Evolutionary conservation across 2,329 filamentous ascomycete species (phyloP).

Genomic region (Colletotrichum sp.): DNA sequence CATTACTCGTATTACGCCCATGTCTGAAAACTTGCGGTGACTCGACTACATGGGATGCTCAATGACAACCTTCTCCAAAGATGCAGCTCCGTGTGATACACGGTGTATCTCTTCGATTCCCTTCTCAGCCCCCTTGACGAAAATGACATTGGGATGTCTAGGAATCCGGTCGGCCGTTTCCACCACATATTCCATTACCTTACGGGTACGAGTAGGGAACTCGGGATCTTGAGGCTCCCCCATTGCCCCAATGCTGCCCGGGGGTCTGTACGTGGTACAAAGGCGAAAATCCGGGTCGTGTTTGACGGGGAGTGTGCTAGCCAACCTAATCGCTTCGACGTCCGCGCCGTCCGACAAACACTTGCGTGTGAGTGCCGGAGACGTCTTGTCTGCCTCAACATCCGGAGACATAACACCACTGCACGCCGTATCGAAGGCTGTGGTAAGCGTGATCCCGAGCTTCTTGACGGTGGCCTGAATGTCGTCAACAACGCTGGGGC

Average conservation of each 20-base stretch:
- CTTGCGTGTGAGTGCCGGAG: not conserved
- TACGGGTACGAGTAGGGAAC: not conserved
- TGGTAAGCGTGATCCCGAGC: not conserved
- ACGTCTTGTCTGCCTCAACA: not conserved
- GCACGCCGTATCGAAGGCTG: not conserved
- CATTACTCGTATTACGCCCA: not conserved
- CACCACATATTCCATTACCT: not conserved
- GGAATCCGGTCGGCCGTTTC: not conserved
- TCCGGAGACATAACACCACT: not conserved
- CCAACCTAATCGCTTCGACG: not conserved
- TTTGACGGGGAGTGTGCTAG: not conserved
- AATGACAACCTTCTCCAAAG: not conserved
- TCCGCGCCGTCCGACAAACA: not conserved
- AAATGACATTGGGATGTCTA: not conserved
- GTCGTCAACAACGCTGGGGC: not conserved
- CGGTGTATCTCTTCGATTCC: not conserved
- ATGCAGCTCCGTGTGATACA: not conserved
- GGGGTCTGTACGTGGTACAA: not conserved
- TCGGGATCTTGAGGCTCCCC: not conserved
- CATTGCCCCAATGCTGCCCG: not conserved
- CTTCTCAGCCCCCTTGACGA: not conserved
- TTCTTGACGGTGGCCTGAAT: not conserved
- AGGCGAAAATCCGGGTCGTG: not conserved
- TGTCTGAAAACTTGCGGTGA: not conserved
- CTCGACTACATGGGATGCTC: not conserved